These are phyloP conservation scores for Malus sieversii DNA, from an alignment of 306 rosid species.

Conservation along the genomic window DNA sequence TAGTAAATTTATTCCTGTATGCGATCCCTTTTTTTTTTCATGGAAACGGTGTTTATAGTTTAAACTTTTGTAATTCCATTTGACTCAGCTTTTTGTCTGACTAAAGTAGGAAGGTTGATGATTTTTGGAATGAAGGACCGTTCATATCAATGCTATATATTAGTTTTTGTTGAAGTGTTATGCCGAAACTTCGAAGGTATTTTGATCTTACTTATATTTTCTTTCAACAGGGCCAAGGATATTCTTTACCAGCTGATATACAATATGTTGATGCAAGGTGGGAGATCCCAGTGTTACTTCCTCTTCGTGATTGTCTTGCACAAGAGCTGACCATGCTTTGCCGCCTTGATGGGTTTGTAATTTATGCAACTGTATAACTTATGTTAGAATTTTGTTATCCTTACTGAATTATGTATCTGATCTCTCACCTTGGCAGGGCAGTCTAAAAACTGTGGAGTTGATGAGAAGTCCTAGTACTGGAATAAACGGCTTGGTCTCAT, in stretches of 20 bases:
- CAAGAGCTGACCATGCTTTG: conserved; percentile 74
- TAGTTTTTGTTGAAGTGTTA: background rate
- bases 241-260: conserved; percentile 85
- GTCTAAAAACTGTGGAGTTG: conserved; percentile 49
- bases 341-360: conserved; percentile 77
- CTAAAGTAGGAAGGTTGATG: background rate
- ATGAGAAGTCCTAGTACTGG: too few relatives aligned
- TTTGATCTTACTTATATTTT: background rate
- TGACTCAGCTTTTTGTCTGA: background rate
- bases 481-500: too few relatives aligned
- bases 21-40: background rate
- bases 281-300: conserved; percentile 75
- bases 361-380: background rate
- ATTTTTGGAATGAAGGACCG: background rate
- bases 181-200: background rate
- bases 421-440: conserved; percentile 74
- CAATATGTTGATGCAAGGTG: conserved; percentile 88
- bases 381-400: background rate
- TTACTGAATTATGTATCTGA: conserved; percentile 23
- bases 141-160: background rate
- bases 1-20: background rate
- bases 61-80: background rate
- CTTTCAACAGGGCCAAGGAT: conserved; percentile 77
- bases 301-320: conserved; percentile 78
- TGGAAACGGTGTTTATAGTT: background rate